Conservation (phyloP, 1,284 basidiomycete species). For the Gomphus sp. region DNA sequence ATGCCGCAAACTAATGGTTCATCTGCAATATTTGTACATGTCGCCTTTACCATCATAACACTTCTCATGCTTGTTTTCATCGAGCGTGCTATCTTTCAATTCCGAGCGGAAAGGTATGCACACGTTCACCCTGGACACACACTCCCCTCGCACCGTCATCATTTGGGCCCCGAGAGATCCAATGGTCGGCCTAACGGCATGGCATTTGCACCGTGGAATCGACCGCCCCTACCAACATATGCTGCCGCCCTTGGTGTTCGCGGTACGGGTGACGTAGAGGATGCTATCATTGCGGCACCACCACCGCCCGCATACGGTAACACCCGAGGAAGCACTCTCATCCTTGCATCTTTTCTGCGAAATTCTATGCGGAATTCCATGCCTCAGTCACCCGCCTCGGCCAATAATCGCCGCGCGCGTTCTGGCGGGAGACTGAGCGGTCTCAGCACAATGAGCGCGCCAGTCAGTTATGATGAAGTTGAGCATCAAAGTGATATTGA, state of each 20-base stretch:
- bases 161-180: conserved; percentile 16
- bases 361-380: conserved; percentile 16
- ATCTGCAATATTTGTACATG: conserved; percentile 43
- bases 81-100: conserved; percentile 50
- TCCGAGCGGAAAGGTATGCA: conserved; percentile 56
- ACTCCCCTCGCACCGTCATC: conserved; percentile 30
- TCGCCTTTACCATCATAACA: conserved; percentile 36
- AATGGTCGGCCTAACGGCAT: conserved; percentile 23
- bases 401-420: conserved; percentile 22
- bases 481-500: conserved; percentile 44
- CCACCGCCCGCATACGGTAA: conserved; percentile 68
- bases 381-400: background rate
- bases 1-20: conserved; percentile 9
- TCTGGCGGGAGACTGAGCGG: conserved; percentile 12
- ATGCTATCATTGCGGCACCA: conserved; percentile 50
- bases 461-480: conserved; percentile 37
- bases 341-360: conserved; percentile 45
- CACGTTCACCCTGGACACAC: conserved; percentile 48
- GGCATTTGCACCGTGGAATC: conserved; percentile 57
- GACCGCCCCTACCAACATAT: conserved; percentile 61
- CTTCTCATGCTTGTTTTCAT: conserved; percentile 41
- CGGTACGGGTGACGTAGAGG: conserved; percentile 68
- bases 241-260: conserved; percentile 59
- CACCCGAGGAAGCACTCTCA: conserved; percentile 55
- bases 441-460: conserved; percentile 19